A percentile compares a stretch with the other conserved stretches of the same genome.
Conservation (phyloP, 148 eudicot species). For the Fagopyrum esculentum region DNA sequence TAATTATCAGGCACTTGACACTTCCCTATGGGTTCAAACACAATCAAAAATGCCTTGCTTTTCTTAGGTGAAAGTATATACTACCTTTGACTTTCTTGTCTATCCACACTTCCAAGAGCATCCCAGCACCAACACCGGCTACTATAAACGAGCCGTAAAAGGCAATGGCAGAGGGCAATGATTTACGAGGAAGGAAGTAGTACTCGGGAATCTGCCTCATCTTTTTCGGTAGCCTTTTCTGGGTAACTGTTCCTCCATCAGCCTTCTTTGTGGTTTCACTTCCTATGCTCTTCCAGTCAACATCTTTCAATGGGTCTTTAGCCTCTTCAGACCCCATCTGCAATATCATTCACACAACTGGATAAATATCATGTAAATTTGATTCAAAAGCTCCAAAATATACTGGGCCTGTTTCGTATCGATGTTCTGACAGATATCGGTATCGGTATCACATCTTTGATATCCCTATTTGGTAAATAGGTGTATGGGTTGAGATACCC, state of each 20-base stretch:
- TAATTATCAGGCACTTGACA: not conserved
- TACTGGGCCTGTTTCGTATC: not conserved
- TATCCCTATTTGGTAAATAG: too few species aligned
- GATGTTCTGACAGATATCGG: too few species aligned
- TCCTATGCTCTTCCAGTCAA: conserved; percentile 52
- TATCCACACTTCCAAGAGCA: conserved; percentile 61
- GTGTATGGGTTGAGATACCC: too few species aligned
- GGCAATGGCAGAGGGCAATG: conserved; percentile 42
- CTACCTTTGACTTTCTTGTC: conserved; percentile 67
- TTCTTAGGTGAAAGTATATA: not conserved
- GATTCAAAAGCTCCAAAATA: not conserved
- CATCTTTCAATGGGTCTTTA: conserved; percentile 42
- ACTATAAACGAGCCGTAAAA: conserved; percentile 58
- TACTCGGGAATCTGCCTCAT: conserved; percentile 54
- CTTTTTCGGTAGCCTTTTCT: conserved; percentile 47
- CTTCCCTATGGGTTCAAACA: not conserved
- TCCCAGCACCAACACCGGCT: conserved; percentile 73
- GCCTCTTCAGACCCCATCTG: conserved; percentile 42
- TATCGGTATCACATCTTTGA: too few species aligned
- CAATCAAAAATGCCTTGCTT: not conserved
- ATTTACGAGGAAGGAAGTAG: conserved; percentile 62
- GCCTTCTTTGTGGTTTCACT: conserved; percentile 21
- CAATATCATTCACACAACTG: not conserved
- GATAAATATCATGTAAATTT: not conserved
- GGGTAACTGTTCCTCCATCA: conserved; percentile 26